Percentiles rank a stretch among this genome's conserved stretches.
phyloP scores from a whole-genome alignment of 495 filamentous ascomycete genomes.

The Penicillium pancosmium region DNA sequence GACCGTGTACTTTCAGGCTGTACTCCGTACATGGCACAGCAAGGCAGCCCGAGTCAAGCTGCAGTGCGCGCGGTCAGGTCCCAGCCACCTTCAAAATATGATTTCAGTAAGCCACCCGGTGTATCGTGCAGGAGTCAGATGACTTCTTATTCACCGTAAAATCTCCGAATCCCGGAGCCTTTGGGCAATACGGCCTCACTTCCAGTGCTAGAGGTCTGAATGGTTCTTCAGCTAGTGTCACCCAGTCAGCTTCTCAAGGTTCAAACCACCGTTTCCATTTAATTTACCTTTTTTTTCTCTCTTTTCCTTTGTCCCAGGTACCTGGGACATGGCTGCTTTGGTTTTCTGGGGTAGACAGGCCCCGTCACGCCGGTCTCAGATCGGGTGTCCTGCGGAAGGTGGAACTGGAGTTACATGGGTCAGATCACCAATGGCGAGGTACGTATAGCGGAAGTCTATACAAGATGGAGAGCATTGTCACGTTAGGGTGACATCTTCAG shows the following conservation, averaged over 20 bases:
- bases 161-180: conserved; percentile 19
- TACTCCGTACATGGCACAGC: conserved; percentile 6
- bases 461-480: not conserved
- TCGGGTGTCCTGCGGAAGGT: not conserved
- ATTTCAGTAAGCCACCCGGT: conserved; percentile 8
- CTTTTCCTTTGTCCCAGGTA: conserved; percentile 22
- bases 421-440: not conserved
- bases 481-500: not conserved
- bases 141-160: conserved; percentile 16
- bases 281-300: not conserved
- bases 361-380: conserved; percentile 8
- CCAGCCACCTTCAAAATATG: conserved; percentile 19
- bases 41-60: conserved; percentile 8
- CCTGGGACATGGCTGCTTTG: conserved; percentile 14
- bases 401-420: not conserved
- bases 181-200: conserved; percentile 5
- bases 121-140: conserved; percentile 27
- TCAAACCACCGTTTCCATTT: not conserved
- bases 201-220: not conserved
- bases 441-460: not conserved
- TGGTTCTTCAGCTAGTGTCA: conserved; percentile 10
- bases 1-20: not conserved
- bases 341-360: conserved; percentile 16
- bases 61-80: conserved; percentile 12
- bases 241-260: conserved; percentile 7